Conservation (phyloP, 169 alveolate genomes). For the Cyclospora cayetanensis region DNA sequence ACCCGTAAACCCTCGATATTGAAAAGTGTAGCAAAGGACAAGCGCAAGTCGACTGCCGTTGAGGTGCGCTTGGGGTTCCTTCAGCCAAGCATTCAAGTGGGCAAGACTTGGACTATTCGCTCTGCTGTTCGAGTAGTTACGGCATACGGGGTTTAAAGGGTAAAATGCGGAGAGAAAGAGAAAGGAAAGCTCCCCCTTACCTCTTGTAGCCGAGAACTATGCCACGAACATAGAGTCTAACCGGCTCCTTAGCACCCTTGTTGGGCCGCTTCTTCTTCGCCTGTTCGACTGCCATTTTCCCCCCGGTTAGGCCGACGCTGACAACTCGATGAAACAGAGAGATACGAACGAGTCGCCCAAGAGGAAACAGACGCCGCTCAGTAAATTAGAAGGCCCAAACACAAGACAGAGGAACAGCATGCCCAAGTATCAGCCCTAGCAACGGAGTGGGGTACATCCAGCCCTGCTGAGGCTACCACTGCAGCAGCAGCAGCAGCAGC, state of each 20-base stretch:
- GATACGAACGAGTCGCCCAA: conserved; percentile 34
- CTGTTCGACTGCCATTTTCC: conserved; percentile 49
- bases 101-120: too few relatives aligned
- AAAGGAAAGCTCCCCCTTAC: conserved; percentile 62
- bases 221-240: conserved; percentile 91
- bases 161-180: not conserved
- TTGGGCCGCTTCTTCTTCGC: conserved; percentile 41
- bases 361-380: not conserved
- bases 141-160: not conserved
- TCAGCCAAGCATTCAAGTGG: too few relatives aligned
- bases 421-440: not conserved
- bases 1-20: too few relatives aligned
- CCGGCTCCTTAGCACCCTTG: conserved; percentile 83
- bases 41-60: too few relatives aligned
- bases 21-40: too few relatives aligned
- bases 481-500: too few relatives aligned
- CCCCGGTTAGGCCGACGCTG: not conserved
- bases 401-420: conserved; percentile 36
- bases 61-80: too few relatives aligned
- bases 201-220: conserved; percentile 93
- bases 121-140: not conserved
- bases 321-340: not conserved
- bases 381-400: not conserved
- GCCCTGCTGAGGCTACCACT: too few relatives aligned
- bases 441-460: conserved; percentile 50